Evolutionary conservation across 2,329 filamentous ascomycete species (phyloP), one percentile per base, ranked within the genome.

Genomic region (Pestalotiopsis fici): DNA sequence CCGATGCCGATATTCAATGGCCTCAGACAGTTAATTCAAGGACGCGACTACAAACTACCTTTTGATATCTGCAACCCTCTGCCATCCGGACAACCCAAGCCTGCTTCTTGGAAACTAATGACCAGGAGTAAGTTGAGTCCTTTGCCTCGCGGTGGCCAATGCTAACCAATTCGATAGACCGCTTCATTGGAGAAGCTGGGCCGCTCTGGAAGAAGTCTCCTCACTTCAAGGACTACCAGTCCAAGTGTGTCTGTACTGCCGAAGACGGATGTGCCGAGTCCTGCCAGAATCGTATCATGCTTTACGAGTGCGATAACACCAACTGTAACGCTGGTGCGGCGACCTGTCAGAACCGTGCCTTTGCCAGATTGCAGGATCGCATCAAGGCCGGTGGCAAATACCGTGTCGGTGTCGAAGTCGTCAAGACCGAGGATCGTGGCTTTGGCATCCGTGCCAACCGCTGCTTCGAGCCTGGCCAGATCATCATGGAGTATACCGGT

Each of bases 401-500:
- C 76, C 91, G 96, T 72, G 91, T 97, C 68, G 96, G 96, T 59
- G 95, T 99, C 9, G 96, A 99, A 78, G 95, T 98, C 54, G 90
- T 97, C 80, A 95, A 97, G 82, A 98, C 96, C 1, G 81, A 84
- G 23, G 93, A 97, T 80, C 90, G 95, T 67, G 96, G 96, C 31
- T 95, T 95, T 77, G 96, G 96, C 64, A 94, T 99, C 62, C 91
- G 96, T 69, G 93, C 93, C 77, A 97, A 95, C 80, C 90, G 96
- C 59, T 91, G 90, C 69, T 99, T 98, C 78, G 86, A 91, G 67
- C 89, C 95, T 1, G 90, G 95, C 74, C 94, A 98, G 81, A 97
- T 99, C 77, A 98, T 99, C 76, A 95, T 98, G 82, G 96, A 99
- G 77, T 99, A 99, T 77, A 95, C 95, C 0, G 96, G 96, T 54